Evolutionary conservation across 768 basidiomycete genomes (phyloP), one percentile per base, ranked within the genome.

Genomic region (Tremella fuciformis): DNA sequence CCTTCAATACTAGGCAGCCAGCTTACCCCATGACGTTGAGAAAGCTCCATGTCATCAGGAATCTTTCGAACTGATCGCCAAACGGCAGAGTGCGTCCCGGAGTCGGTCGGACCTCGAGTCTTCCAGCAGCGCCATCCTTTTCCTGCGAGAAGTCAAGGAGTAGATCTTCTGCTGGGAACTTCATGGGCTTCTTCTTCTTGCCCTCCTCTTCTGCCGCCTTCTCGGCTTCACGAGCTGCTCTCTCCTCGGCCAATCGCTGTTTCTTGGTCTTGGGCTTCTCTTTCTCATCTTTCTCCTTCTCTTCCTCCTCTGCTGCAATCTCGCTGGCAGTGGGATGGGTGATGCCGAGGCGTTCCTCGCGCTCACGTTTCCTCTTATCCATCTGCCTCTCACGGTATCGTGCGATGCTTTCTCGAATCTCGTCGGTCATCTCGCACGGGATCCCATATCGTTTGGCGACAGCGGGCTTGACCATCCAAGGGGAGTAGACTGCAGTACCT

Each of bases 41-140:
- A 76, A 94, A 94, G 77, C 90, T 92, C 93, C 93, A 99, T 8
- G 85, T 80, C 86, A 89, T 87, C 26, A 98, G 78, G 76, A 97
- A 91, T 8, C 82, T 79, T 74, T 97, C 93, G 62, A 96, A 94
- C 26, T 69, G 57, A 34, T 69, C 72, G 13, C 67, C 65, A 57
- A 77, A 77, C 4, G 76, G 76, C 34, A 75, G 48, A n/a, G 41
- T 55, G 34, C 55, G 64, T 29, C 59, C 65, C 11, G 69, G 61
- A 18, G 58, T 38, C 16, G 76, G 76, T 34, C 68, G 62, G 25
- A 67, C 65, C 37, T 69, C 50, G 38, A 70, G 56, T 22, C 68
- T 42, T 22, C 65, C 70, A 25, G 64, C 68, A 15, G 61, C 39
- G 16, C 16, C 50, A 55, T 73, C 64, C 51, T 60, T 58, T 37